Evolutionary conservation across 2,329 filamentous ascomycete species (phyloP).

Genomic region (Hirsutella thompsonii): DNA sequence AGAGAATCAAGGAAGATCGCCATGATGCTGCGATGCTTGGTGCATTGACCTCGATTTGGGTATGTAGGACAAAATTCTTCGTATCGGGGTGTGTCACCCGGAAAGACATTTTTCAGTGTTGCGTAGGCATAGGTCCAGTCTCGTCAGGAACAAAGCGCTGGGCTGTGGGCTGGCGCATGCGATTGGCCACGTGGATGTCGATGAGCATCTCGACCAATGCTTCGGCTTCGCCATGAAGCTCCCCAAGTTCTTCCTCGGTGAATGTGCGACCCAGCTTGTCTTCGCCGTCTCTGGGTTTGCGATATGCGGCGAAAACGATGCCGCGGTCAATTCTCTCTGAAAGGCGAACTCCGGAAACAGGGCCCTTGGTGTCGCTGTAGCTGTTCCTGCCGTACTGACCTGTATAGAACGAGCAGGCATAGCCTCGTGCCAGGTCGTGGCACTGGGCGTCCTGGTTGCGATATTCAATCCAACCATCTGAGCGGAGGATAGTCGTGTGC

Average conservation of each 20-base stretch:
- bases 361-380: constrained; percentile 12
- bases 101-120: constrained; percentile 4
- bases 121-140: constrained; percentile 24
- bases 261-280: constrained; percentile 20
- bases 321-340: constrained; percentile 29
- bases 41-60: no score
- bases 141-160: constrained; percentile 17
- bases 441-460: constrained; percentile 25
- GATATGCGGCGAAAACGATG: constrained; percentile 43
- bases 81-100: no score
- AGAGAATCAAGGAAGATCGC: no score
- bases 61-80: no score
- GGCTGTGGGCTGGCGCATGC: constrained; percentile 16
- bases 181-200: constrained; percentile 31
- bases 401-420: constrained; percentile 39
- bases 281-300: constrained; percentile 28
- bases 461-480: constrained; percentile 40
- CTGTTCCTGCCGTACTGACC: constrained; percentile 19
- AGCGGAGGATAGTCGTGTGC: constrained; percentile 36
- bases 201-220: constrained; percentile 38
- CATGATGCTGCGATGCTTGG: no score
- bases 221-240: constrained; percentile 36
- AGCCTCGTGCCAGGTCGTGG: constrained; percentile 37
- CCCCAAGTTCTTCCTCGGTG: constrained; percentile 27
- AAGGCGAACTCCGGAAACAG: constrained; percentile 11